These are phyloP conservation scores for Cajanus cajan DNA, from an alignment of 306 rosid species.

Conservation along the genomic window DNA sequence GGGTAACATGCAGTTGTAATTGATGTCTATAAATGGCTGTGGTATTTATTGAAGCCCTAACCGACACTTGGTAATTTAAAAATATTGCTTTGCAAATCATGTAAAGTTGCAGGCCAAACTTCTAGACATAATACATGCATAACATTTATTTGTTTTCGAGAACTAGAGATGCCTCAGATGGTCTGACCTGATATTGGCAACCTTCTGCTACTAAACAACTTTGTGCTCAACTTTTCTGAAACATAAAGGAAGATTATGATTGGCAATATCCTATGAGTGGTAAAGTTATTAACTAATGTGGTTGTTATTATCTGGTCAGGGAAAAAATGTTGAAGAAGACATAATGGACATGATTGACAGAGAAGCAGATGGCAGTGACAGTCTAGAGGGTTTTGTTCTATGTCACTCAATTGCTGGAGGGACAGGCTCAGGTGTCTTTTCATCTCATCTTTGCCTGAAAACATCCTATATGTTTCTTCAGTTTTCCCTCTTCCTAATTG, in stretches of 20 bases:
- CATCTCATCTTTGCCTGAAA: not conserved
- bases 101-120: not conserved
- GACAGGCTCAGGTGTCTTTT: constrained; percentile 88
- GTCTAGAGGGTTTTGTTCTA: constrained; percentile 98
- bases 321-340: constrained; percentile 96
- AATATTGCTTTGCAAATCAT: not conserved
- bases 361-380: constrained; percentile 99
- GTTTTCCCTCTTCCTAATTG: constrained; percentile 4
- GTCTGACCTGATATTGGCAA: not conserved
- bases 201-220: constrained; percentile 11
- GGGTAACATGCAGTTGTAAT: not conserved
- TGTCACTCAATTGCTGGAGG: constrained; percentile 99
- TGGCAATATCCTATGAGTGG: not conserved
- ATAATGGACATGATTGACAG: constrained; percentile 99
- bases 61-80: not conserved
- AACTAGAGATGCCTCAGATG: not conserved
- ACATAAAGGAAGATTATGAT: constrained; percentile 1
- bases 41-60: not conserved
- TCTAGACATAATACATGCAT: constrained; percentile 7
- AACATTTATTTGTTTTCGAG: not conserved
- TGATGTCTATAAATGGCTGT: not conserved
- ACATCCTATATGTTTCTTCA: constrained; percentile 6
- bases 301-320: constrained; percentile 55
- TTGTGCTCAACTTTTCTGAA: not conserved
- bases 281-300: constrained; percentile 6